phyloP scores from a whole-genome alignment of 148 eudicot genomes.

The Hydrangea macrophylla region DNA sequence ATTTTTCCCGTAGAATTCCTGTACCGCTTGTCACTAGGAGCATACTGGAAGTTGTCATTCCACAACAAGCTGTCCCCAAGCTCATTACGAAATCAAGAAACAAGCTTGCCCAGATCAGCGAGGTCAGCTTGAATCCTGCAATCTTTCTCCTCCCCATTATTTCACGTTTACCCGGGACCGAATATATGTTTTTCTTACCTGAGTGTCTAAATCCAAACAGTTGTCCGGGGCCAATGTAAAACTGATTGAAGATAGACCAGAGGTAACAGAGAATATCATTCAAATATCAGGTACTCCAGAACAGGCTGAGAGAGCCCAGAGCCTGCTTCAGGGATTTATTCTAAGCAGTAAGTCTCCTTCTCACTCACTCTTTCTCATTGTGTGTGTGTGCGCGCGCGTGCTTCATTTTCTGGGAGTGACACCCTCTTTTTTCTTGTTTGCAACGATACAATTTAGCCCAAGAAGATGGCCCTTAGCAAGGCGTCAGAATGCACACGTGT shows the following conservation, averaged over 20 bases:
- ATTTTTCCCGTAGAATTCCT: slow-evolving; percentile 43
- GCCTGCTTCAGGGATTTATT: slow-evolving; percentile 94
- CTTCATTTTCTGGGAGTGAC: not conserved
- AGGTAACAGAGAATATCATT: slow-evolving; percentile 60
- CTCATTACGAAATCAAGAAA: slow-evolving; percentile 72
- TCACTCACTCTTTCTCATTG: slow-evolving; percentile 4
- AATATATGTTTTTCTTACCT: not conserved
- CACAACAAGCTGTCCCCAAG: slow-evolving; percentile 74
- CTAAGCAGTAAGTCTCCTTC: slow-evolving; percentile 73
- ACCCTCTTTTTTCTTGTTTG: not conserved
- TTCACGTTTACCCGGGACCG: not conserved
- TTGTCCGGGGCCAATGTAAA: slow-evolving; percentile 94
- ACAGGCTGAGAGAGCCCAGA: slow-evolving; percentile 98
- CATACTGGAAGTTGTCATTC: slow-evolving; percentile 85
- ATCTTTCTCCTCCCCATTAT: not conserved
- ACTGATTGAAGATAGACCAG: slow-evolving; percentile 70
- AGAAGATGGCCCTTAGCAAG: slow-evolving; percentile 35
- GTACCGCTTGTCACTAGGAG: slow-evolving; percentile 81
- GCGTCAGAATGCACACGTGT: not conserved
- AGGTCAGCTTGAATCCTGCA: slow-evolving; percentile 43
- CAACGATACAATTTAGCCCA: slow-evolving; percentile 25
- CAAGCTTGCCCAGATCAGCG: slow-evolving; percentile 90
- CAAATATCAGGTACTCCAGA: slow-evolving; percentile 91
- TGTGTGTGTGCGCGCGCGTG: not conserved
- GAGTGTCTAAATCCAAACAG: slow-evolving; percentile 33